Evolutionary conservation across 371 early-diverging fungal species (phyloP), one percentile per base, ranked within the genome.

Genomic region (Sporodiniella umbellata): DNA sequence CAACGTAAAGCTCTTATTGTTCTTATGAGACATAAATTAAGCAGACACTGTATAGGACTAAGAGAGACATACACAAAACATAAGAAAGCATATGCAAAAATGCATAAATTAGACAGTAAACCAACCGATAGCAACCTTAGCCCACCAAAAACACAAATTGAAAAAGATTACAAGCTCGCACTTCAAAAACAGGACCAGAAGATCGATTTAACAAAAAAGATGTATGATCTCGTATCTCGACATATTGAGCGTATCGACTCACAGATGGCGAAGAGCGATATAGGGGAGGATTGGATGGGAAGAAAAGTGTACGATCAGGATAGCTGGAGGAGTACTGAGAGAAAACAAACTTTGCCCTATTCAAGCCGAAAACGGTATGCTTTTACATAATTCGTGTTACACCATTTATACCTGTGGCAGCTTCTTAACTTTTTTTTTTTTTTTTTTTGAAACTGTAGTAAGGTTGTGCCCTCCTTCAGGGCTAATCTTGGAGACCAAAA

Each of bases 181-280:
- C 48, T 77, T 33, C 69, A 73, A 28, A 73, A 73, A 31, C 78
- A 77, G 40, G 78, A 77, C 46, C 70, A 77, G 21, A 77, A 77
- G 42, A 77, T 77, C 15, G 72, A 73, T 23, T 51, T 77, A 15
- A 69, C 78, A 3, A 57, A 71, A 47, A 53, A 65, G 24, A 77
- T 77, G 78, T 73, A 73, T 42, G 78, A 77, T 22, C 57, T 77
- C 1, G 65, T 77, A 2, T 68, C 65, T 21, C 53, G 72, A 22
- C 78, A 77, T 45, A 77, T 77, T 50, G 78, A 77, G 28, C 65
- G 78, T 5, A 62, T 77, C 18, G 78, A 77, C 53, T 66, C 71
- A 19, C 73, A 77, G 45, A 71, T 73, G 59, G 63, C 69, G 2
- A 67, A 70, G 42, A 70, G 53, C 19, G 68, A 67, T 14, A 51